These are phyloP conservation scores for Haberlea rhodopensis DNA, from an alignment of 257 asterid species.

Conservation along the genomic window DNA sequence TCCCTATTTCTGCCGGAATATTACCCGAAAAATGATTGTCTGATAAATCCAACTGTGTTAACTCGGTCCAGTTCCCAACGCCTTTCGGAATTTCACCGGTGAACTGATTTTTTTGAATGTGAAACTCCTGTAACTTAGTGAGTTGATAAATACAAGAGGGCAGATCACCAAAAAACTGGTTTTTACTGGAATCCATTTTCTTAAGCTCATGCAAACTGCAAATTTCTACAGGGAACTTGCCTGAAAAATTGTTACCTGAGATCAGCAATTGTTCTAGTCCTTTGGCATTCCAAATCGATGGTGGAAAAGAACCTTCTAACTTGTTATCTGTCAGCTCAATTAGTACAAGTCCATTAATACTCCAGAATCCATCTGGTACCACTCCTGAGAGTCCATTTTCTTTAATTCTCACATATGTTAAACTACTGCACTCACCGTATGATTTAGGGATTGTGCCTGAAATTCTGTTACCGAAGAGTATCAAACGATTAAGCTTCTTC, in stretches of 20 bases:
- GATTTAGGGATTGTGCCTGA: slow-evolving; percentile 65
- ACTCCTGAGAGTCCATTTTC: slow-evolving; percentile 52
- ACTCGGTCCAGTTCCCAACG: slow-evolving; percentile 42
- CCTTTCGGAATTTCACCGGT: slow-evolving; percentile 56
- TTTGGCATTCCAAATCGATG: slow-evolving; percentile 44
- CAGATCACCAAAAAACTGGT: slow-evolving; percentile 57
- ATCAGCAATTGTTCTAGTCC: slow-evolving; percentile 41
- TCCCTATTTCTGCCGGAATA: slow-evolving; percentile 63
- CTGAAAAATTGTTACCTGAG: slow-evolving; percentile 61
- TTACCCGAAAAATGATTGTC: slow-evolving; percentile 54
- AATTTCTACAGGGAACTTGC: slow-evolving; percentile 43
- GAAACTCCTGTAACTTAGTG: slow-evolving; percentile 53
- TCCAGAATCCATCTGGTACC: slow-evolving; percentile 62
- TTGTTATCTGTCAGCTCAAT: slow-evolving; percentile 55
- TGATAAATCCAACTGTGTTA: slow-evolving; percentile 69
- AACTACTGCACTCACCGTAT: slow-evolving; percentile 59
- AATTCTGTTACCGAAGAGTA: slow-evolving; percentile 51
- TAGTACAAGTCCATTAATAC: slow-evolving; percentile 40
- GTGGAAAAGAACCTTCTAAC: slow-evolving; percentile 62
- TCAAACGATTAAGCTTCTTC: slow-evolving; percentile 39
- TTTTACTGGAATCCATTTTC: slow-evolving; percentile 48
- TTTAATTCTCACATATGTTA: slow-evolving; percentile 46
- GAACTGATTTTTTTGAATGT: slow-evolving; percentile 50
- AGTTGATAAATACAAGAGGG: slow-evolving; percentile 56
- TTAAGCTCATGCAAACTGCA: slow-evolving; percentile 46